These are phyloP conservation scores for Xylariales sp. DNA, from an alignment of 2,329 filamentous ascomycete species.

Conservation along the genomic window DNA sequence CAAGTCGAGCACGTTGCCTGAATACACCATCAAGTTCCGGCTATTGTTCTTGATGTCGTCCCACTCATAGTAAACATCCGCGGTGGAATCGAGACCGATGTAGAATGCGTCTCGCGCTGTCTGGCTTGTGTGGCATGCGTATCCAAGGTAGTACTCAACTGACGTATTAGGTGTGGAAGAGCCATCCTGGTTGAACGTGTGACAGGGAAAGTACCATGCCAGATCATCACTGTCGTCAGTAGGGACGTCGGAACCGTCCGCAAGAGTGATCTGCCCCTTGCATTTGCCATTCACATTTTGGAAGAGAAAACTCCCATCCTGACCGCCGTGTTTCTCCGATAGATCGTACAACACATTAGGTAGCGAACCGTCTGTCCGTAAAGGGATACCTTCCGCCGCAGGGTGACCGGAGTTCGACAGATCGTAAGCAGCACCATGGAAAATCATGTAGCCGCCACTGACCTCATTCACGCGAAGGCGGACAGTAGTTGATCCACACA, in stretches of 20 bases:
- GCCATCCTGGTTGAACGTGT: constrained; percentile 87
- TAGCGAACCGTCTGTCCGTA: constrained; percentile 39
- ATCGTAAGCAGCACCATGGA: constrained; percentile 88
- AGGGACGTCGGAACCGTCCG: constrained; percentile 70
- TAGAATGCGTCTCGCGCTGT: constrained; percentile 72
- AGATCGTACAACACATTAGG: constrained; percentile 85
- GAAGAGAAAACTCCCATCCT: constrained; percentile 94
- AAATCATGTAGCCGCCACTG: constrained; percentile 82
- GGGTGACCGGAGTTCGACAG: constrained; percentile 74
- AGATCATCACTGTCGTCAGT: constrained; percentile 66
- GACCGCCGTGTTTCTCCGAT: constrained; percentile 74
- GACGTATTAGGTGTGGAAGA: constrained; percentile 73
- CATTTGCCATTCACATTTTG: constrained; percentile 98
- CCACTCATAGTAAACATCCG: constrained; percentile 96
- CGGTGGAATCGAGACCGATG: constrained; percentile 56
- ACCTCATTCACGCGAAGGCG: constrained; percentile 83
- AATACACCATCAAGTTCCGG: constrained; percentile 91
- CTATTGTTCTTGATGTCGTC: constrained; percentile 84
- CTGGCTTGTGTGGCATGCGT: constrained; percentile 78
- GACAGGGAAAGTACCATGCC: constrained; percentile 97
- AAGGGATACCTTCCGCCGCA: constrained; percentile 70
- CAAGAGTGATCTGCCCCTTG: constrained; percentile 78
- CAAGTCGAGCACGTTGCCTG: constrained; percentile 86
- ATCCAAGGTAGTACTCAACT: constrained; percentile 73
- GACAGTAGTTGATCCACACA: constrained; percentile 69